Evolutionary conservation across 768 basidiomycete genomes (phyloP).

Genomic region (Mycena amicta): DNA sequence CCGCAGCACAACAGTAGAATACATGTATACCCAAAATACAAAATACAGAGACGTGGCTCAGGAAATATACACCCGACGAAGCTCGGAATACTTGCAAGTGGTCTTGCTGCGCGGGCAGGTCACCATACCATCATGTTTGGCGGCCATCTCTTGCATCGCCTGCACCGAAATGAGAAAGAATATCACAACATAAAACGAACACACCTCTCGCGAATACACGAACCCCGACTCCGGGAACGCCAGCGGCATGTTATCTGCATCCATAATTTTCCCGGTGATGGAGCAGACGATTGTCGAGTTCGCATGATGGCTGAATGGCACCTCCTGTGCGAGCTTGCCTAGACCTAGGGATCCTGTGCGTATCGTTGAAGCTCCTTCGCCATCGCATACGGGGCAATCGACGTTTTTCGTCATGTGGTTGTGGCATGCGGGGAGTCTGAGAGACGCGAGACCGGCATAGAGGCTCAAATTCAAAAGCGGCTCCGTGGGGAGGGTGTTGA

Average conservation of each 20-base stretch:
- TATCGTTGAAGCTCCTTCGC: conserved; percentile 38
- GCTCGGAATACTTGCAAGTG: conserved; percentile 60
- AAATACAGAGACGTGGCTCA: conserved; percentile 38
- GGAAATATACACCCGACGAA: conserved; percentile 92
- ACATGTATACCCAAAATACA: not conserved
- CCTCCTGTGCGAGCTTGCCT: conserved; percentile 77
- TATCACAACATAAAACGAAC: conserved; percentile 29
- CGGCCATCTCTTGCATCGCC: conserved; percentile 88
- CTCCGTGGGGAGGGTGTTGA: conserved; percentile 86
- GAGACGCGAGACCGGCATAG: conserved; percentile 87
- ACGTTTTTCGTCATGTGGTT: conserved; percentile 63
- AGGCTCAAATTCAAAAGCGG: conserved; percentile 86
- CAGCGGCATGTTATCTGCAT: conserved; percentile 91
- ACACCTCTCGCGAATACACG: conserved; percentile 91
- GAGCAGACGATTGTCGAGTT: conserved; percentile 95
- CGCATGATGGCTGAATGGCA: conserved; percentile 90
- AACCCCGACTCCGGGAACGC: conserved; percentile 81
- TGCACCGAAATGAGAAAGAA: too few species aligned
- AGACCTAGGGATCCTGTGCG: conserved; percentile 46
- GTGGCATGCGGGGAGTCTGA: conserved; percentile 88
- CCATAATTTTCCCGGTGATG: conserved; percentile 92
- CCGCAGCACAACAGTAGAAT: not conserved
- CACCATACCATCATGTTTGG: conserved; percentile 76
- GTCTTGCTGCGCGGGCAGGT: conserved; percentile 78
- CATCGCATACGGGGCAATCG: conserved; percentile 91